A percentile compares a stretch with the other conserved stretches of the same genome.
Conservation (phyloP, 2,329 filamentous ascomycete species). For the Aspergillus pseudotamarii region DNA sequence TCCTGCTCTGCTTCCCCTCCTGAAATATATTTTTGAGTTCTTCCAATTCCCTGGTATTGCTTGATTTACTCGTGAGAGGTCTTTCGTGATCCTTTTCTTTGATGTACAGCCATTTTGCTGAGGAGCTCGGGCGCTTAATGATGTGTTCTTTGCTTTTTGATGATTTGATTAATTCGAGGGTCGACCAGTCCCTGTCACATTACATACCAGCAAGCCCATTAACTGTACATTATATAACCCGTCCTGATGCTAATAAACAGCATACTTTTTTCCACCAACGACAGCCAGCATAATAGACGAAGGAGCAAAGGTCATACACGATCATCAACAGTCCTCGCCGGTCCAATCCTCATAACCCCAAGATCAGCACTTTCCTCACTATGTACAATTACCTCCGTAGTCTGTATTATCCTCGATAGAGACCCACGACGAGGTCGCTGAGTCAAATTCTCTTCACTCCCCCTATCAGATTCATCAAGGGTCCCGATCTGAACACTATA, state of each 20-base stretch:
- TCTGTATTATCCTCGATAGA: constrained; percentile 1
- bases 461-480: neutral
- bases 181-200: constrained; percentile 3
- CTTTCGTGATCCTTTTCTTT: constrained; percentile 20
- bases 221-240: constrained; percentile 22
- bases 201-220: constrained; percentile 10
- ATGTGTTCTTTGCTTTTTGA: constrained; percentile 19
- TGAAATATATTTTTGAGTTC: constrained; percentile 15
- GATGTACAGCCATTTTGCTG: constrained; percentile 37
- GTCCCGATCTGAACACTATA: constrained; percentile 1
- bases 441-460: neutral
- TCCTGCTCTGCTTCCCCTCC: constrained; percentile 8
- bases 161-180: constrained; percentile 10
- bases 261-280: neutral
- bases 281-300: neutral
- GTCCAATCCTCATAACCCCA: constrained; percentile 22
- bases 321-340: neutral
- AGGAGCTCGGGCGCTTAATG: constrained; percentile 39
- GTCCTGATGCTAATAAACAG: neutral
- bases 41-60: constrained; percentile 13
- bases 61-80: constrained; percentile 7
- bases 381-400: constrained; percentile 9
- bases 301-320: neutral
- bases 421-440: neutral
- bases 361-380: constrained; percentile 4